Conservation (phyloP, 2,329 filamentous ascomycete genomes). For the Fusarium beomiforme region DNA sequence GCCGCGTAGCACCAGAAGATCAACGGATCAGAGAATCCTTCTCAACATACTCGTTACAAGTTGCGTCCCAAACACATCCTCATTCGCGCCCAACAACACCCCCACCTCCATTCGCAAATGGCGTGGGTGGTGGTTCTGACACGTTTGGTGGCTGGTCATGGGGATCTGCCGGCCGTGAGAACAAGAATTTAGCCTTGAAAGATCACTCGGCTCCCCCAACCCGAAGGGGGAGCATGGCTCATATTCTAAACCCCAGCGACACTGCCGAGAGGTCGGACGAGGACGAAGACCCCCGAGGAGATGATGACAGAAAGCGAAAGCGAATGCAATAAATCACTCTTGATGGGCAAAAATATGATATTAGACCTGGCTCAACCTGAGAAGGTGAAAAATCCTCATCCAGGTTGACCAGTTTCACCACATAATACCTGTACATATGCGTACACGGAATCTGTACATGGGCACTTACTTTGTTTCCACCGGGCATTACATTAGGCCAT, state of each 20-base stretch:
- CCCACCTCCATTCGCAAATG: conserved; percentile 60
- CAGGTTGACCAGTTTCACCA: neutral
- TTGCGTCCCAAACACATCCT: conserved; percentile 53
- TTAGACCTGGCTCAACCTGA: neutral
- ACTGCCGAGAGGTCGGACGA: conserved; percentile 66
- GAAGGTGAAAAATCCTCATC: neutral
- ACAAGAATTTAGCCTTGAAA: conserved; percentile 60
- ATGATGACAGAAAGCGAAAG: conserved; percentile 71
- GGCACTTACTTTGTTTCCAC: conserved; percentile 5
- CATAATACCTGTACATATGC: conserved; percentile 18
- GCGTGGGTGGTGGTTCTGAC: conserved; percentile 50
- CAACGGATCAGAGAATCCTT: conserved; percentile 67
- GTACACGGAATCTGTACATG: conserved; percentile 19
- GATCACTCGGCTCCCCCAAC: conserved; percentile 68
- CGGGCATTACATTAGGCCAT: conserved; percentile 14
- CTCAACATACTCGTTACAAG: conserved; percentile 63
- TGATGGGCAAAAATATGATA: neutral
- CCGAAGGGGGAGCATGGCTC: conserved; percentile 68
- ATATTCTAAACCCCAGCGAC: conserved; percentile 70
- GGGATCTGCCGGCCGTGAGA: conserved; percentile 61
- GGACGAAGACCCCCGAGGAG: conserved; percentile 63
- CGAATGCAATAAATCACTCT: conserved; percentile 65
- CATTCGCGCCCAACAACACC: conserved; percentile 66
- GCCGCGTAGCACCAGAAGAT: conserved; percentile 59
- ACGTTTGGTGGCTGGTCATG: conserved; percentile 67